phyloP scores from a whole-genome alignment of 1,284 basidiomycete genomes.

The Ceratobasidium sp. region DNA sequence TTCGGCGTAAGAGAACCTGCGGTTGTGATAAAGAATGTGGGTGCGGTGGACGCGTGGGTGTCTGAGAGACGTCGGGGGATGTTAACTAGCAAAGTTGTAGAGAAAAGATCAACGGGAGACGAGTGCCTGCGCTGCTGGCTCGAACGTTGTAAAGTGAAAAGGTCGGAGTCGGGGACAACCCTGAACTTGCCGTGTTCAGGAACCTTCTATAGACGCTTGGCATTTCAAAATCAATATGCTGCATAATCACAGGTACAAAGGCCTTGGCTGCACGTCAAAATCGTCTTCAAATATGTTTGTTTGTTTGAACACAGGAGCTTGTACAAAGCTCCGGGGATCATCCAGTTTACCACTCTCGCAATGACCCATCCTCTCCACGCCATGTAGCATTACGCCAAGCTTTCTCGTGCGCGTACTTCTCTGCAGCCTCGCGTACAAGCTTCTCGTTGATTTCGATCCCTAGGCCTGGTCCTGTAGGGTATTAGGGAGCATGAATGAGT shows the following conservation, averaged over 20 bases:
- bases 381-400: conserved; percentile 67
- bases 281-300: not conserved
- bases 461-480: conserved; percentile 62
- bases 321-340: not conserved
- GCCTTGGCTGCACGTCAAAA: not conserved
- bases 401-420: conserved; percentile 48
- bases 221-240: not conserved
- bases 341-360: conserved; percentile 60
- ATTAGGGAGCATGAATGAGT: not conserved
- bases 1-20: conserved; percentile 25
- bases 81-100: not conserved
- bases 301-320: not conserved
- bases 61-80: conserved; percentile 19
- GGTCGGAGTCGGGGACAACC: conserved; percentile 13
- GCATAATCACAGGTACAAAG: conserved; percentile 4
- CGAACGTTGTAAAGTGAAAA: conserved; percentile 21
- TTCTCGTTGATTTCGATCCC: conserved; percentile 74
- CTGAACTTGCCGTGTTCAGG: conserved; percentile 10
- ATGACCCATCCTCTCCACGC: conserved; percentile 61
- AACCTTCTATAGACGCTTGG: conserved; percentile 17
- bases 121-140: conserved; percentile 37
- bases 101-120: conserved; percentile 27
- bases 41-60: conserved; percentile 36
- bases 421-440: conserved; percentile 62
- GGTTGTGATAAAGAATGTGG: conserved; percentile 28